phyloP scores from a whole-genome alignment of 306 rosid species.

The peach (Prunus persica) region Prunus_persica_NCBIv2 NC_034011.1:5528001-5528500 shows the following conservation, averaged over 20 bases:
- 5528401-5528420: constrained; percentile 81
- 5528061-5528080: neutral
- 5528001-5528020: neutral
- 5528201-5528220: neutral
- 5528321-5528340: constrained; percentile 1
- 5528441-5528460: constrained; percentile 87
- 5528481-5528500: constrained; percentile 68
- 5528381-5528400: constrained; percentile 91
- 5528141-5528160: neutral
- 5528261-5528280: neutral
- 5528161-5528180: neutral
- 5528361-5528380: constrained; percentile 72
- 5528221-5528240: neutral
- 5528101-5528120: neutral
- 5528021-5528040: neutral
- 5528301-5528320: neutral
- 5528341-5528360: constrained; percentile 14
- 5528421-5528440: constrained; percentile 74
- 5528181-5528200: neutral
- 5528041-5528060: constrained; percentile 2
- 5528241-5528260: neutral
- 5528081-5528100: neutral
- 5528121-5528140: neutral
- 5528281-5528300: neutral
- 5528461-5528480: constrained; percentile 93